Evolutionary conservation across 306 rosid species (phyloP), one percentile per base, ranked within the genome.

Genomic region (Phaseolus lunatus): DNA sequence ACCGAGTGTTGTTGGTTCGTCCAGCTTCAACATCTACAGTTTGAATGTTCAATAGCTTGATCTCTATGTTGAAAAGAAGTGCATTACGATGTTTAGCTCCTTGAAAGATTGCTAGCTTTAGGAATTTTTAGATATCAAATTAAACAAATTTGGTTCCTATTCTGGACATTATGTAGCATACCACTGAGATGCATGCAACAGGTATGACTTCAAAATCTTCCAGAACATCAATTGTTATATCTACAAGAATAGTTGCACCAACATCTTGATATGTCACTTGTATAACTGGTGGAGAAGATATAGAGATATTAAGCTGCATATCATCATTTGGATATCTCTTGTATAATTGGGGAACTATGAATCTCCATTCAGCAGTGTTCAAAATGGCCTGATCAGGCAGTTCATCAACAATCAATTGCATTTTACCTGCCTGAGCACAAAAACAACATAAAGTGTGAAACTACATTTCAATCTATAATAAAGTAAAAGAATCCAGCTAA

Each of bases 301-400:
- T 81, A 47, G 91, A 82, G 41, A 92, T 70, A 81, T 91, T 86
- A 58, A 94, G 84, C 66, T 82, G 75, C 87, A 94, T 90, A 75
- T 87, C 84, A 6, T 90, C 85, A 66, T 94, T 48, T 64, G 97
- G 98, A 83, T 90, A 94, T 66, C 57, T 57, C 80, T 72, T 83
- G 93, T 92, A 94, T 26, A 94, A 81, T 80, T 78, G 86, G 58
- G 98, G 98, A 84, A 92, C 58, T 79, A 92, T 73, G 82, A 83
- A 85, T 88, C 86, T 92, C 98, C 97, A 94, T 63, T 67, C 78
- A 5, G 90, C 80, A 57, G 97, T 94, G 86, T 89, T 92, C 84
- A 90, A 76, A 76, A 87, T 68, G 69, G 81, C 71, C 75, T 79
- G 89, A 73, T 84, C 82, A 0, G 92, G 86, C 63, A 81, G 61